A percentile compares a stretch with the other conserved stretches of the same genome.
Conservation (phyloP, 2,329 filamentous ascomycete genomes). For the Neocucurbitaria cava region DNA sequence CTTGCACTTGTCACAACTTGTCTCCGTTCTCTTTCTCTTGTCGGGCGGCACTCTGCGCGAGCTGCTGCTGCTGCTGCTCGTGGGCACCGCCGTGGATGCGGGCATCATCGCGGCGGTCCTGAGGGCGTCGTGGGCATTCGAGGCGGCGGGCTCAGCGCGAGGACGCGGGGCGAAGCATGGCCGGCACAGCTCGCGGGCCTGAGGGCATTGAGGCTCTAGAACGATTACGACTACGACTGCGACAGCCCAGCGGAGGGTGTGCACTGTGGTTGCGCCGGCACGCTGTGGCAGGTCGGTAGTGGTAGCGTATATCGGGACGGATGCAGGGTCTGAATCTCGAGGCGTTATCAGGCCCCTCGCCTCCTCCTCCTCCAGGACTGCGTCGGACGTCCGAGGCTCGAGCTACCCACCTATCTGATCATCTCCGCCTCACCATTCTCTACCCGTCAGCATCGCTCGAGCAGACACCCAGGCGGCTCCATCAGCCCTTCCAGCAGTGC, state of each 20-base stretch:
- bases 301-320: no score
- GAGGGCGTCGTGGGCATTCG: not conserved
- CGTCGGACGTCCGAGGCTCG: no score
- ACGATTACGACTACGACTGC: not conserved
- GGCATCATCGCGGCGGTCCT: conserved; percentile 3
- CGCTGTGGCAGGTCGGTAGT: no score
- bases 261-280: no score
- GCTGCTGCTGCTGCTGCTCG: conserved; percentile 19
- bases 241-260: no score
- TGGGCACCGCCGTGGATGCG: conserved; percentile 11
- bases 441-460: conserved; percentile 24
- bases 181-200: not conserved
- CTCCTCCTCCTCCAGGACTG: no score
- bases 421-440: no score
- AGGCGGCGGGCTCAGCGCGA: conserved; percentile 12
- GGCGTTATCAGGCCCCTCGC: no score
- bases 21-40: conserved; percentile 55
- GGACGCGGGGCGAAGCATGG: conserved; percentile 14
- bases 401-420: no score
- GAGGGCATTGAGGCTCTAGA: not conserved
- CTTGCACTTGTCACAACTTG: conserved; percentile 57
- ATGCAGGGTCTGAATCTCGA: no score
- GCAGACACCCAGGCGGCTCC: conserved; percentile 19
- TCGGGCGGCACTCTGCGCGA: conserved; percentile 52
- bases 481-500: no score